Percentiles rank a stretch among this genome's conserved stretches.
Evolutionary conservation across 2,329 filamentous ascomycete species (phyloP).

Genomic region (Calonectria henricotiae): DNA sequence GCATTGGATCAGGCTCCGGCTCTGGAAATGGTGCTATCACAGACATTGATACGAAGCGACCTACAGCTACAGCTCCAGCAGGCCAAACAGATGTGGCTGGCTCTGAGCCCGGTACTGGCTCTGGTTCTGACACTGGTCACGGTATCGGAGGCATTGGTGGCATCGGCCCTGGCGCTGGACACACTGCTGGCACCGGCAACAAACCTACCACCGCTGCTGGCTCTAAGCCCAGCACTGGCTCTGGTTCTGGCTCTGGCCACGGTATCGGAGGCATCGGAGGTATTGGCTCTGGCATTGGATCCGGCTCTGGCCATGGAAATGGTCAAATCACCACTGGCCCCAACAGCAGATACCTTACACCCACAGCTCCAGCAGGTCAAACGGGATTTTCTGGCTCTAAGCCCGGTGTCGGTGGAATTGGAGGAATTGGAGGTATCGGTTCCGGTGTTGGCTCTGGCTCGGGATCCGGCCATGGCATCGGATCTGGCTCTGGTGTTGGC

Average conservation of each 20-base stretch:
- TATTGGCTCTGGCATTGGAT: not conserved
- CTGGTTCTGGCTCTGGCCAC: not conserved
- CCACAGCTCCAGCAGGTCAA: not conserved
- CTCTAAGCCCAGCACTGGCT: not conserved
- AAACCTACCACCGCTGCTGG: not conserved
- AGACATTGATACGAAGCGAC: no score
- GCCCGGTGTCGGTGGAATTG: not conserved
- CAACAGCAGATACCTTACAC: not conserved
- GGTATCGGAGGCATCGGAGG: not conserved
- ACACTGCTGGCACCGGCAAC: no score
- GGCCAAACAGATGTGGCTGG: not conserved
- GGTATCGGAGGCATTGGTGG: not conserved
- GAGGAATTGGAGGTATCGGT: not conserved
- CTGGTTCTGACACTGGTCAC: not conserved
- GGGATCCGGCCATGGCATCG: not conserved
- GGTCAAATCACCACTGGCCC: not conserved
- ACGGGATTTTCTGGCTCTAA: not conserved
- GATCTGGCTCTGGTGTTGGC: not conserved
- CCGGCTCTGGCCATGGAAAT: not conserved
- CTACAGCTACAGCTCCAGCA: no score
- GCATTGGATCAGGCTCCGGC: not conserved
- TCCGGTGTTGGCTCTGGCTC: not conserved
- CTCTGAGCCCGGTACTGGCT: not conserved
- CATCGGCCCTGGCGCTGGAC: not conserved
- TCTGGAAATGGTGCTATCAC: not conserved